Evolutionary conservation across 768 basidiomycete genomes (phyloP).

Genomic region (Lactarius hengduanensis): DNA sequence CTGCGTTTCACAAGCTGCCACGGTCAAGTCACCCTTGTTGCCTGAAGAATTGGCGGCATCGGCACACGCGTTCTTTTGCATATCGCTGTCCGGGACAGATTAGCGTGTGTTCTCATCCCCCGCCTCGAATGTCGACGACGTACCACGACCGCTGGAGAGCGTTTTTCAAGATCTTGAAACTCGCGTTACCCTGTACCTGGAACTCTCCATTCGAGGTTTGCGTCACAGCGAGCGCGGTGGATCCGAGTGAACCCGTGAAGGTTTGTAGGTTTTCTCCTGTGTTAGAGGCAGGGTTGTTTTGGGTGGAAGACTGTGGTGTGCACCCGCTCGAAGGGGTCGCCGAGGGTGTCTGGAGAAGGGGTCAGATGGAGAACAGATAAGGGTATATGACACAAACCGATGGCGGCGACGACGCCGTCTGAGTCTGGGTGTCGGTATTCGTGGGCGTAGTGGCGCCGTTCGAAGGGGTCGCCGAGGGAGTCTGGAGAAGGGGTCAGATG

Average conservation of each 20-base stretch:
- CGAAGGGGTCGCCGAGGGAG: too few relatives aligned
- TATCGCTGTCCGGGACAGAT: slow-evolving; percentile 36
- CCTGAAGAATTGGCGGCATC: slow-evolving; percentile 53
- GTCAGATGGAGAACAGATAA: slow-evolving; percentile 4
- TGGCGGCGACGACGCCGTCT: neutral
- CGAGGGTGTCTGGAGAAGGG: neutral
- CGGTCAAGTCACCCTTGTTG: slow-evolving; percentile 48
- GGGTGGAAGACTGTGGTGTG: neutral
- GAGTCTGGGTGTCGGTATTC: too few relatives aligned
- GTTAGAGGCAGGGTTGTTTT: slow-evolving; percentile 9
- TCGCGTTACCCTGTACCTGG: slow-evolving; percentile 48
- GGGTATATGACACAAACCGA: slow-evolving; percentile 7
- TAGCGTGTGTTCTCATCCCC: neutral
- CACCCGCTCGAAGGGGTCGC: neutral
- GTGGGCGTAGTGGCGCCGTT: too few relatives aligned
- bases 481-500: too few relatives aligned
- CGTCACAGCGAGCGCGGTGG: slow-evolving; percentile 47
- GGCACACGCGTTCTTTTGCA: slow-evolving; percentile 60
- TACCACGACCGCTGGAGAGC: slow-evolving; percentile 48
- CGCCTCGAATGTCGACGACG: neutral
- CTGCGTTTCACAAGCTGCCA: slow-evolving; percentile 47
- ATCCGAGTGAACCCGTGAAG: slow-evolving; percentile 48
- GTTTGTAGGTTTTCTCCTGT: slow-evolving; percentile 45
- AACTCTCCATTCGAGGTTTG: slow-evolving; percentile 43
- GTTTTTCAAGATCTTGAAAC: slow-evolving; percentile 45